Evolutionary conservation across 805 yeast genomes (phyloP).

Genomic region (Cephaloascus fragrans): DNA sequence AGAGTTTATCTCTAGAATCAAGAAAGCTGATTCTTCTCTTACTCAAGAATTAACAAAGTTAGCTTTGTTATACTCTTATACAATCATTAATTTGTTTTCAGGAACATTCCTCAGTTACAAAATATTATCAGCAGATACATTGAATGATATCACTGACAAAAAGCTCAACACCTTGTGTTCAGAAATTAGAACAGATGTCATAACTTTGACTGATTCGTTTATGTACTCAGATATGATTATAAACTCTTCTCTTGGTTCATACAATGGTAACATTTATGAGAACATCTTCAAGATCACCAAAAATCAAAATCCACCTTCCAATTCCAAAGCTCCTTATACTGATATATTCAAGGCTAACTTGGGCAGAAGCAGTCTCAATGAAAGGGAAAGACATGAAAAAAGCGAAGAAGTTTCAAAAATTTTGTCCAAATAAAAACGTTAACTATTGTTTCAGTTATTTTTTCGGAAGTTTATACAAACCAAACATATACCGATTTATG

Average conservation of each 20-base stretch:
- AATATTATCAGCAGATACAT: conserved; percentile 39
- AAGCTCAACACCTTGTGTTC: conserved; percentile 9
- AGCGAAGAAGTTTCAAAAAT: conserved; percentile 11
- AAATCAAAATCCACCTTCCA: conserved; percentile 35
- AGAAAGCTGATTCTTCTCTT: conserved; percentile 13
- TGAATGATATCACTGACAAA: conserved; percentile 7
- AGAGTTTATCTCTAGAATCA: conserved; percentile 25
- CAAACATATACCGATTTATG: too few relatives aligned
- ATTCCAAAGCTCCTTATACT: conserved; percentile 54
- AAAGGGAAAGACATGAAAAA: conserved; percentile 17
- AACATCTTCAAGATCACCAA: conserved; percentile 57
- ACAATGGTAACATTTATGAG: conserved; percentile 76
- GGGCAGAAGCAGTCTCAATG: conserved; percentile 23
- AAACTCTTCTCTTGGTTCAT: conserved; percentile 74
- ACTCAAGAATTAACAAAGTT: conserved; percentile 32
- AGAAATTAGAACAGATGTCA: conserved; percentile 48
- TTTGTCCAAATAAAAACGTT: neutral
- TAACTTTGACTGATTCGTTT: conserved; percentile 78
- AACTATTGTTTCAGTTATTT: too few relatives aligned
- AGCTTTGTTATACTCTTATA: conserved; percentile 52
- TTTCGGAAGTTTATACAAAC: too few relatives aligned
- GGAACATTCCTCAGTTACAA: conserved; percentile 62
- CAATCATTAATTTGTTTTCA: conserved; percentile 60
- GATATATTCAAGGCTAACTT: conserved; percentile 24
- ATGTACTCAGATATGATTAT: conserved; percentile 71